A percentile compares a stretch with the other conserved stretches of the same genome.
Conservation (phyloP, 2,329 filamentous ascomycete genomes). For the Penicillium rolfsii region DNA sequence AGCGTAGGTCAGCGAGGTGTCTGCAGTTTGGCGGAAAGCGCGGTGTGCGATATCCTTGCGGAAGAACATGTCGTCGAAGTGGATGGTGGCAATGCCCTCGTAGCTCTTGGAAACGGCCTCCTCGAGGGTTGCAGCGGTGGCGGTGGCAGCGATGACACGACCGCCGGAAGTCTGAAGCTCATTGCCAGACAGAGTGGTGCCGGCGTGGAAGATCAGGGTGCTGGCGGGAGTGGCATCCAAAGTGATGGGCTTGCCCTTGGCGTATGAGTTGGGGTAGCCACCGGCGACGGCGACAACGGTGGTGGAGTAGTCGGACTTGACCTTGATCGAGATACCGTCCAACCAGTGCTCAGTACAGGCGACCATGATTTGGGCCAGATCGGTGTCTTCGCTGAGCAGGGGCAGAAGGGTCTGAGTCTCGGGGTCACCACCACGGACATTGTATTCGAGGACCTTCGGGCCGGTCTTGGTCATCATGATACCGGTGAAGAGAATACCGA, state of each 20-base stretch:
- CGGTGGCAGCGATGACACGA: constrained; percentile 90
- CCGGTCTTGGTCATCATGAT: constrained; percentile 86
- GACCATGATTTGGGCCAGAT: constrained; percentile 85
- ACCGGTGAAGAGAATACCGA: constrained; percentile 59
- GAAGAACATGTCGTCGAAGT: constrained; percentile 88
- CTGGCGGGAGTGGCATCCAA: constrained; percentile 58
- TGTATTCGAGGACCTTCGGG: constrained; percentile 86
- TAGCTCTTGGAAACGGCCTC: constrained; percentile 89
- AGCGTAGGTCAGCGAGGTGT: constrained; percentile 75
- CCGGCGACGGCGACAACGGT: constrained; percentile 93
- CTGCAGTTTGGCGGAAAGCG: constrained; percentile 46
- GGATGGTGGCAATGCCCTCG: constrained; percentile 74
- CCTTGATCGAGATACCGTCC: constrained; percentile 67
- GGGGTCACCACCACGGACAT: constrained; percentile 88
- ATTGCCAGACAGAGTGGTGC: constrained; percentile 68
- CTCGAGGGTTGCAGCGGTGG: constrained; percentile 73
- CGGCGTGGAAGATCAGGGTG: constrained; percentile 88
- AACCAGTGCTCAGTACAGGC: constrained; percentile 79
- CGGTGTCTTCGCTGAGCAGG: constrained; percentile 74
- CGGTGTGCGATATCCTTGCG: constrained; percentile 90
- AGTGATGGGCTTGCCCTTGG: constrained; percentile 71
- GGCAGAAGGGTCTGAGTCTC: constrained; percentile 87
- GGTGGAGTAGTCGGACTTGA: constrained; percentile 73
- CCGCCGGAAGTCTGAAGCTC: constrained; percentile 79
- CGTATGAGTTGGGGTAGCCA: constrained; percentile 85